Evolutionary conservation across 495 filamentous ascomycete genomes (phyloP).

Genomic region (Cryomyces minteri): DNA sequence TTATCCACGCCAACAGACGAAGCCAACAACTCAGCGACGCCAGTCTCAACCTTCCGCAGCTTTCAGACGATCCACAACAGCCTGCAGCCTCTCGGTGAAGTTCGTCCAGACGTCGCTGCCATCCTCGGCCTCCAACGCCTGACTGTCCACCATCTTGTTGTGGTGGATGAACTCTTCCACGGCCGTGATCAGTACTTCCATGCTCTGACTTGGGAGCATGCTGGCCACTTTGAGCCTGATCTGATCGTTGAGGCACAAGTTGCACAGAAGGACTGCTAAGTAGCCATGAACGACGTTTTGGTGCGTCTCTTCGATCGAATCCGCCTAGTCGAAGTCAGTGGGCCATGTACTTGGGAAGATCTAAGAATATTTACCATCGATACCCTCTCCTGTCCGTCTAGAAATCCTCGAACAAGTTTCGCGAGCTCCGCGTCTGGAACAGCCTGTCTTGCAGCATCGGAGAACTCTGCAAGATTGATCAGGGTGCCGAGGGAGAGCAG

Average conservation of each 20-base stretch:
- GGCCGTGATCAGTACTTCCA: constrained; percentile 50
- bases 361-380: neutral
- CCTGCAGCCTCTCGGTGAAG: constrained; percentile 41
- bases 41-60: neutral
- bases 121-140: constrained; percentile 25
- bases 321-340: neutral
- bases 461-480: constrained; percentile 78
- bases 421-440: neutral
- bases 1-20: too few relatives aligned
- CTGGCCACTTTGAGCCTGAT: constrained; percentile 30
- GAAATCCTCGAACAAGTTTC: too few relatives aligned
- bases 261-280: constrained; percentile 67
- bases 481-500: constrained; percentile 67
- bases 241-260: constrained; percentile 43
- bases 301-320: constrained; percentile 41
- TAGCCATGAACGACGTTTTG: constrained; percentile 85
- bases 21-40: too few relatives aligned
- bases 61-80: constrained; percentile 28
- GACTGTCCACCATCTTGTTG: constrained; percentile 50
- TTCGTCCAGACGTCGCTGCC: constrained; percentile 28
- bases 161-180: constrained; percentile 72
- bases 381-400: too few relatives aligned
- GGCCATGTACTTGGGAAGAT: neutral
- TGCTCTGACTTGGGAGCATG: constrained; percentile 36
- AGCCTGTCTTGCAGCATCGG: constrained; percentile 24